phyloP scores from a whole-genome alignment of 2,329 filamentous ascomycete genomes.

The Neopestalotiopsis rosae region DNA sequence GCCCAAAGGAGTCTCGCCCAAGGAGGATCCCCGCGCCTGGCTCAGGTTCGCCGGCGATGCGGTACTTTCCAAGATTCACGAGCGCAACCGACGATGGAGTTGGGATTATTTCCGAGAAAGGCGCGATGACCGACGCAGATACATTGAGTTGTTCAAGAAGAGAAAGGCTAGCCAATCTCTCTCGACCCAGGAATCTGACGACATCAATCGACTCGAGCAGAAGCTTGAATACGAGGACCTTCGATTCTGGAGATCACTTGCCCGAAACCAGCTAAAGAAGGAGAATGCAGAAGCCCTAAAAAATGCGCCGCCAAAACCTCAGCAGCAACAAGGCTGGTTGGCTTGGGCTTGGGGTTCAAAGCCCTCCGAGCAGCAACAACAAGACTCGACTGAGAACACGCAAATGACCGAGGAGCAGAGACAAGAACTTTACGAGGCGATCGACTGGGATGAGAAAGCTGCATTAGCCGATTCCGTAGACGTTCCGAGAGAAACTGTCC shows the following conservation, averaged over 20 bases:
- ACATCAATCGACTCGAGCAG: conserved; percentile 78
- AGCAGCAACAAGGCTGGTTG: conserved; percentile 85
- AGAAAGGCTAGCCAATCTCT: conserved; percentile 78
- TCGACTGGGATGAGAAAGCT: conserved; percentile 98
- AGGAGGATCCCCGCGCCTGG: conserved; percentile 93
- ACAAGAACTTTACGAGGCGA: conserved; percentile 95
- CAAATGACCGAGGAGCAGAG: conserved; percentile 95
- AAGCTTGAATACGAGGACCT: conserved; percentile 95
- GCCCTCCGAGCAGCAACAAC: conserved; percentile 51
- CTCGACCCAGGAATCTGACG: conserved; percentile 70
- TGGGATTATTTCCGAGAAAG: conserved; percentile 96
- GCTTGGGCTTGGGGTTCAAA: conserved; percentile 92
- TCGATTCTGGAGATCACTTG: conserved; percentile 94
- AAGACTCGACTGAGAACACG: conserved; percentile 73
- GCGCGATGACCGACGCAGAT: conserved; percentile 84
- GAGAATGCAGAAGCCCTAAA: conserved; percentile 92
- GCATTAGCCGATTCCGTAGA: conserved; percentile 88
- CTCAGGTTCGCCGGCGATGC: conserved; percentile 88
- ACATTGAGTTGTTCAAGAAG: conserved; percentile 97
- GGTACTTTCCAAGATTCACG: conserved; percentile 91
- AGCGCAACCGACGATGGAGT: conserved; percentile 89
- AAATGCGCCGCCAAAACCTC: conserved; percentile 54
- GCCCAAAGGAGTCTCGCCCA: conserved; percentile 79
- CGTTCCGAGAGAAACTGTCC: conserved; percentile 86
- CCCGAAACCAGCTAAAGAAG: conserved; percentile 91